These are phyloP conservation scores for Spongospora subterranea DNA, from an alignment of 208 protist genomes.

Conservation along the genomic window DNA sequence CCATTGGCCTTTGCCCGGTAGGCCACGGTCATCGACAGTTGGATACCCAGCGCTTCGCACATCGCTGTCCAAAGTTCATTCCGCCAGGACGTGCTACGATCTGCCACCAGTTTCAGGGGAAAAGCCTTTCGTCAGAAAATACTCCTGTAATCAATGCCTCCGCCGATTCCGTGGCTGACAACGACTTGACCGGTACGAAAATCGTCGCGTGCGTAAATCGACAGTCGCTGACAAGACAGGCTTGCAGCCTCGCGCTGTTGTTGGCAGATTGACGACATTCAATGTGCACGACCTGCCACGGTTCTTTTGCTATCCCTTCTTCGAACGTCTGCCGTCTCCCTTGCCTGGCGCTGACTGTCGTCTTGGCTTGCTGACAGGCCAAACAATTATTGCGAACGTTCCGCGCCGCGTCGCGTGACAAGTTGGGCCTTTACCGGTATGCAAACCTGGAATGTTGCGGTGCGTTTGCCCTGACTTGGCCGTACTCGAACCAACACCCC, in stretches of 20 bases:
- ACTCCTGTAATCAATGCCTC: not conserved
- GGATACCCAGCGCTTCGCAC: not conserved
- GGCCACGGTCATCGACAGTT: slow-evolving; percentile 27
- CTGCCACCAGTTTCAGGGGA: slow-evolving; percentile 1
- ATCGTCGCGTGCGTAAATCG: slow-evolving; percentile 6
- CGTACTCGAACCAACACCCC: not conserved
- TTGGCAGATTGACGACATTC: not conserved
- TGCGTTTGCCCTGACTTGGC: not conserved
- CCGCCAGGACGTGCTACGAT: slow-evolving; percentile 38
- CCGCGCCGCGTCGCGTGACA: not conserved
- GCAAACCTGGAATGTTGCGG: not conserved
- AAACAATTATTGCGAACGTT: not conserved
- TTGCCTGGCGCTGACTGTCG: not conserved
- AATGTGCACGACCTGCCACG: not conserved
- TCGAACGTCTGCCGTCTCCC: not conserved
- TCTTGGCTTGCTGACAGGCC: slow-evolving; percentile 30
- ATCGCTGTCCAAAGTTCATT: not conserved
- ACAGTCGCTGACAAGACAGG: slow-evolving; percentile 30
- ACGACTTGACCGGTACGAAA: not conserved
- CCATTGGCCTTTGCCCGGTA: slow-evolving; percentile 29
- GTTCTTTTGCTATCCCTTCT: not conserved
- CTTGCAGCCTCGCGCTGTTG: not conserved
- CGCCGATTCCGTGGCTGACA: slow-evolving; percentile 11
- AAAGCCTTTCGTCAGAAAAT: not conserved
- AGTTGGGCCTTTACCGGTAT: not conserved